These are phyloP conservation scores for Phaeophleospora eucalypticola DNA, from an alignment of 2,329 filamentous ascomycete species.

Conservation along the genomic window DNA sequence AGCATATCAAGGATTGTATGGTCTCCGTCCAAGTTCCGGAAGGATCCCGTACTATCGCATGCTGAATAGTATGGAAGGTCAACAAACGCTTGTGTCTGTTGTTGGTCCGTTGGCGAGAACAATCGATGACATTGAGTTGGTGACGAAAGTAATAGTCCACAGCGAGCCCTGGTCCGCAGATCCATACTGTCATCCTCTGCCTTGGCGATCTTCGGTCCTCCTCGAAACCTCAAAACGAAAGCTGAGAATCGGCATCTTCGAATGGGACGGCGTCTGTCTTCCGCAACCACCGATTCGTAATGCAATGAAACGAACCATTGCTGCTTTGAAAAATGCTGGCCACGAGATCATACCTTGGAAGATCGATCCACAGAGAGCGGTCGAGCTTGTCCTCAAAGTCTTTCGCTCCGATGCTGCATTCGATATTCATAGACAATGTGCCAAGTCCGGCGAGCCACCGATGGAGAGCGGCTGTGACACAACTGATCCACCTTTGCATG, in stretches of 20 bases:
- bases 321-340: neutral
- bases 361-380: neutral
- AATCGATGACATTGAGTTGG: conserved; percentile 51
- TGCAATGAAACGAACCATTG: conserved; percentile 33
- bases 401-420: neutral
- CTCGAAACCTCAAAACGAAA: conserved; percentile 24
- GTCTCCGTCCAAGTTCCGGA: conserved; percentile 41
- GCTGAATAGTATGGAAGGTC: conserved; percentile 35
- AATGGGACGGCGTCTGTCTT: conserved; percentile 60
- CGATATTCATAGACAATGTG: conserved; percentile 1
- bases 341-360: conserved; percentile 2
- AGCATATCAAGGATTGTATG: conserved; percentile 46
- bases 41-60: conserved; percentile 44
- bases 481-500: conserved; percentile 56
- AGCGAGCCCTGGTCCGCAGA: conserved; percentile 55
- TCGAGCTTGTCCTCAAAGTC: neutral
- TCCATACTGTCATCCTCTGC: conserved; percentile 42
- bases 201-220: neutral
- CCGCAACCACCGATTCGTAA: conserved; percentile 62
- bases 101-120: conserved; percentile 54
- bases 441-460: conserved; percentile 1
- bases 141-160: conserved; percentile 50
- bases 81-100: conserved; percentile 46
- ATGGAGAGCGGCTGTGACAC: conserved; percentile 30
- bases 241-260: conserved; percentile 54